Conservation (phyloP, 2,329 filamentous ascomycete genomes). For the Microsporum canis region DNA sequence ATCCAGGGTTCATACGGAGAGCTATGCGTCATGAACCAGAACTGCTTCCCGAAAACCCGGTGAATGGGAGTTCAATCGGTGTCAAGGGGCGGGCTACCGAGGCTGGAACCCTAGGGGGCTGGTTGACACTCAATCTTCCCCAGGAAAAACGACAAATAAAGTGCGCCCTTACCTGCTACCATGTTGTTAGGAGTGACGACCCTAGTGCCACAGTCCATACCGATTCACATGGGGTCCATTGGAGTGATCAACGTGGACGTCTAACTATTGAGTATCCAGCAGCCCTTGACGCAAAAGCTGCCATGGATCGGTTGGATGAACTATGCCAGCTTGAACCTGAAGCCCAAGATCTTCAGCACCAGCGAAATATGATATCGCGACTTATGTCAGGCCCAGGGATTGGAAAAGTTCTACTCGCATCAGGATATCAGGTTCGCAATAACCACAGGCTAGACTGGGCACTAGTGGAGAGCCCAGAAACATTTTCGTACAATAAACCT, state of each 20-base stretch:
- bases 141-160: background rate
- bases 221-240: background rate
- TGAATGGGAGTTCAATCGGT: conserved; percentile 7
- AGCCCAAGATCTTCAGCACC: background rate
- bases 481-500: background rate
- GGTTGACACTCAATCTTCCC: conserved; percentile 6
- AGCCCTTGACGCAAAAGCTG: background rate
- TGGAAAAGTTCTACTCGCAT: conserved; percentile 3
- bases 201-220: background rate
- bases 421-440: background rate
- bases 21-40: background rate
- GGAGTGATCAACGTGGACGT: background rate
- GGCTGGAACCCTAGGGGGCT: conserved; percentile 8
- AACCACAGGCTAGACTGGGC: background rate
- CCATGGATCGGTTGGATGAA: background rate
- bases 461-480: background rate
- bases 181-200: conserved; percentile 3
- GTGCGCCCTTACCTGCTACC: conserved; percentile 7
- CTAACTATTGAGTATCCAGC: conserved; percentile 4
- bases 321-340: background rate
- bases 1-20: background rate
- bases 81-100: background rate
- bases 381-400: background rate
- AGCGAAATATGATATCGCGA: background rate
- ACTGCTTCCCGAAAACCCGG: background rate